A percentile compares a stretch with the other conserved stretches of the same genome.
phyloP scores from a whole-genome alignment of 176 grass and related monocot species.

The Oryza glumipatula region DNA sequence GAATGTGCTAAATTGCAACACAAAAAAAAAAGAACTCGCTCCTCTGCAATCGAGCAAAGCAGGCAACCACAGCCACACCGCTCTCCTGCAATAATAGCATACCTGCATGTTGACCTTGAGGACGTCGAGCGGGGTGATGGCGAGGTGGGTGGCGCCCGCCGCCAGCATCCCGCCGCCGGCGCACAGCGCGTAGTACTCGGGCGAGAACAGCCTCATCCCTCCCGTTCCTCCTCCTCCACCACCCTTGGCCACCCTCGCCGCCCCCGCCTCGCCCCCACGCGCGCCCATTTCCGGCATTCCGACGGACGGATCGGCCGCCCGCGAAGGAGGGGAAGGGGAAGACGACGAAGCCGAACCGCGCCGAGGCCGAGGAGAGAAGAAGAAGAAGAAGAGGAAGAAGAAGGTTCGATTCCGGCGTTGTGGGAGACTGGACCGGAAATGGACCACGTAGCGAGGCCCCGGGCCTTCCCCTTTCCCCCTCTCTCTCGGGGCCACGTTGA shows the following conservation, averaged over 20 bases:
- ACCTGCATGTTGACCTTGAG: conserved; percentile 99
- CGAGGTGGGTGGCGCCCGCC: conserved; percentile 88
- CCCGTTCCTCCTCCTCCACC: background rate
- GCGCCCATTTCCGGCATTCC: conserved; percentile 27
- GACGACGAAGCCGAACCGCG: background rate
- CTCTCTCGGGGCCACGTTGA: background rate
- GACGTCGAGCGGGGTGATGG: conserved; percentile 93
- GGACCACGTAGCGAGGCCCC: conserved; percentile 55
- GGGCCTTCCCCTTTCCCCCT: conserved; percentile 3
- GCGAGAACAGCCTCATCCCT: conserved; percentile 76
- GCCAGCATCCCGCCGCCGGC: conserved; percentile 88
- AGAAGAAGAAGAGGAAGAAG: background rate
- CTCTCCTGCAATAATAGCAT: background rate
- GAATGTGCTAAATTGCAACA: background rate
- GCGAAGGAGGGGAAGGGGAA: background rate
- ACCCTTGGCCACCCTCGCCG: conserved; percentile 24
- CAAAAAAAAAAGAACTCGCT: background rate
- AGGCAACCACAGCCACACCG: background rate
- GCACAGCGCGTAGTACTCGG: conserved; percentile 90
- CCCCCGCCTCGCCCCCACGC: conserved; percentile 36
- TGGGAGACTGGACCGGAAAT: conserved; percentile 61
- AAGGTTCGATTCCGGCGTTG: conserved; percentile 31
- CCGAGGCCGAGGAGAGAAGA: background rate
- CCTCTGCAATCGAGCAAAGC: background rate
- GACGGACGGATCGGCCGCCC: conserved; percentile 5